Evolutionary conservation across 83 land plant genomes (phyloP).

Genomic region (Picea abies): DNA sequence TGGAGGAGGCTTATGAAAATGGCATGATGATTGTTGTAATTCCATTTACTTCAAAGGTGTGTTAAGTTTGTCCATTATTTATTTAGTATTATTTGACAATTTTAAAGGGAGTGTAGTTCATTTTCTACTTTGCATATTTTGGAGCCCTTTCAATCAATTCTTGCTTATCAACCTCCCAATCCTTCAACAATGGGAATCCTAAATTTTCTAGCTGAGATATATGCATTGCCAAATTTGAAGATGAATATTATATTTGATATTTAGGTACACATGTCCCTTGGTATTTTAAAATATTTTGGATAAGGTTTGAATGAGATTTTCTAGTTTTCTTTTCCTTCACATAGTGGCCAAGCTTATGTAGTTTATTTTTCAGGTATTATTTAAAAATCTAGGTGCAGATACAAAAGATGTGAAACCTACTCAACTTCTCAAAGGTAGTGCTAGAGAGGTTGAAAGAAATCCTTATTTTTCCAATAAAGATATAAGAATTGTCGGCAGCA

Average conservation of each 20-base stretch:
- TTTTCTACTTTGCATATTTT: slow-evolving; percentile 61
- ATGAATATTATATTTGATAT: slow-evolving; percentile 99
- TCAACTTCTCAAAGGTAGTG: slow-evolving; percentile 78
- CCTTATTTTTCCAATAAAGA: slow-evolving; percentile 98
- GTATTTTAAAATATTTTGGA: too few species aligned
- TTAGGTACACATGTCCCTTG: slow-evolving; percentile 56
- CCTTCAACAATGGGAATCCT: slow-evolving; percentile 79
- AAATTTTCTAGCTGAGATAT: slow-evolving; percentile 84
- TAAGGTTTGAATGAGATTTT: too few species aligned
- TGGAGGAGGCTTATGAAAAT: slow-evolving; percentile 92
- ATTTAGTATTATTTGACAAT: too few species aligned
- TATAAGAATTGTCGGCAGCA: slow-evolving; percentile 40
- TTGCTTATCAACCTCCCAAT: slow-evolving; percentile 66
- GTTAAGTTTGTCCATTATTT: too few species aligned
- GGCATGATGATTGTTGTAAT: slow-evolving; percentile 46
- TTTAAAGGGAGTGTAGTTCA: too few species aligned
- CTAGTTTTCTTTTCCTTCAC: too few species aligned
- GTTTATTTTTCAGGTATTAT: neutral
- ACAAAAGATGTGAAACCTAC: slow-evolving; percentile 91
- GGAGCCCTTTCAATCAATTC: slow-evolving; percentile 88
- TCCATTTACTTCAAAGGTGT: too few species aligned
- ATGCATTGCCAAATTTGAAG: slow-evolving; percentile 90
- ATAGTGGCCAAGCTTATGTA: too few species aligned
- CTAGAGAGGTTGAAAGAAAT: slow-evolving; percentile 85
- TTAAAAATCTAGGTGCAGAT: slow-evolving; percentile 88